Percentiles rank a stretch among this genome's conserved stretches.
Conservation (phyloP, 805 yeast species). For the Lachancea kluyveri region DNA sequence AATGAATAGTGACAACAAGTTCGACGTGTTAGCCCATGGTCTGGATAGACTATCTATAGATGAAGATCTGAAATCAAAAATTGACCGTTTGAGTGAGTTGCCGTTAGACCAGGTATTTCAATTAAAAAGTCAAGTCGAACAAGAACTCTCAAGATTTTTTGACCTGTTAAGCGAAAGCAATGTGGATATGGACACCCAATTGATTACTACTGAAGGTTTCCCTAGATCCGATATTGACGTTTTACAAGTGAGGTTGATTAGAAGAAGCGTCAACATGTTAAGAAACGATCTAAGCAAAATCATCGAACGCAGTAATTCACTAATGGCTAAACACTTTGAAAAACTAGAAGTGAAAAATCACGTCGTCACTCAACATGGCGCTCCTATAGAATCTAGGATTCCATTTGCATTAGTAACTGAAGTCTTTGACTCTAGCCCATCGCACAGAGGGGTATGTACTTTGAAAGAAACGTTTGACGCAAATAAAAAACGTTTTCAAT, state of each 20-base stretch:
- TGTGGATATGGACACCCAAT: constrained; percentile 56
- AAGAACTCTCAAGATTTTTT: constrained; percentile 35
- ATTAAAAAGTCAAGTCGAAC: constrained; percentile 37
- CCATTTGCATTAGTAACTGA: constrained; percentile 54
- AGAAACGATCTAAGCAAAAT: constrained; percentile 61
- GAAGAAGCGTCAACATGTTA: constrained; percentile 60
- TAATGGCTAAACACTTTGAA: constrained; percentile 41
- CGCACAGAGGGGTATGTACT: constrained; percentile 31
- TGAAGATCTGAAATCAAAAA: neutral
- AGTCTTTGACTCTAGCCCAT: constrained; percentile 52
- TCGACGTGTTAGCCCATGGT: constrained; percentile 5
- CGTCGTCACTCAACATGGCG: neutral
- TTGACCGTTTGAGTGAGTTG: constrained; percentile 4
- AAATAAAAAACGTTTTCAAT: too few relatives aligned
- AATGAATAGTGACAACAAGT: constrained; percentile 4
- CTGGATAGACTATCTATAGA: constrained; percentile 2
- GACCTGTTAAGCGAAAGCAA: constrained; percentile 40
- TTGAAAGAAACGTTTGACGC: too few relatives aligned
- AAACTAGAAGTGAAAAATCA: constrained; percentile 2
- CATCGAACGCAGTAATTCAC: constrained; percentile 39
- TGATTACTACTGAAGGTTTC: constrained; percentile 70
- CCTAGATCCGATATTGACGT: constrained; percentile 85
- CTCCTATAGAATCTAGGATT: constrained; percentile 15
- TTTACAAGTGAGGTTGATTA: constrained; percentile 51
- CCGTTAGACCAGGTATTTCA: constrained; percentile 21